Conservation (phyloP, 108 stramenopile species). For the Skeletonema costatum region DNA sequence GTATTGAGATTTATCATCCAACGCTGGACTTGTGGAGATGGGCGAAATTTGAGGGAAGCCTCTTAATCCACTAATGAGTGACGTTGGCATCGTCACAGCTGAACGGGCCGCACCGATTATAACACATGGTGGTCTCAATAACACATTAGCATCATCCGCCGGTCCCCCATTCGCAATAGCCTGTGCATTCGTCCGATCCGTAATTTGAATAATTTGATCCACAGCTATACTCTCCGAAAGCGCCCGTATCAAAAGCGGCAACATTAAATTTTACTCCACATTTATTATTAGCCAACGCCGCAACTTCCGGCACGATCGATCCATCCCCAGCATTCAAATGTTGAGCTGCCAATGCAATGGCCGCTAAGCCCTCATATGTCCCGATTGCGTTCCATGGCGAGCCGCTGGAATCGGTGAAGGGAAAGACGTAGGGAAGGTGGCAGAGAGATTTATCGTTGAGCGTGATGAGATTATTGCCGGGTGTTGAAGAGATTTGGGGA, state of each 20-base stretch:
- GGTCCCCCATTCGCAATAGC: no score
- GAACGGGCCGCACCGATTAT: slow-evolving; percentile 54
- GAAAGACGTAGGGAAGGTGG: slow-evolving; percentile 16
- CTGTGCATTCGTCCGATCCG: neutral
- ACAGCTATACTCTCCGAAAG: slow-evolving; percentile 4
- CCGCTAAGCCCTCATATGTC: slow-evolving; percentile 15
- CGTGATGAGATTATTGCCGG: neutral
- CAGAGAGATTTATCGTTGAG: neutral
- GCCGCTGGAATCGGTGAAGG: neutral
- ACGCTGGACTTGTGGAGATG: slow-evolving; percentile 23
- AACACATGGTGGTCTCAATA: slow-evolving; percentile 44
- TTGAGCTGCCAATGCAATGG: slow-evolving; percentile 16
- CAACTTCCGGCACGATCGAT: slow-evolving; percentile 23
- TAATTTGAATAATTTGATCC: slow-evolving; percentile 27
- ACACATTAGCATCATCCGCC: neutral
- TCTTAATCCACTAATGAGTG: slow-evolving; percentile 51
- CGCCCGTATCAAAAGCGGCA: slow-evolving; percentile 14
- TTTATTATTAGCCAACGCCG: neutral
- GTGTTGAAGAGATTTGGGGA: neutral
- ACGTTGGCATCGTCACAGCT: slow-evolving; percentile 48
- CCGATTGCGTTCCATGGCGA: neutral
- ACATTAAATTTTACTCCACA: slow-evolving; percentile 10
- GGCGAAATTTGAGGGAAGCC: slow-evolving; percentile 63
- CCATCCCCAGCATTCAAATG: slow-evolving; percentile 35
- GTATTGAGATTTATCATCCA: slow-evolving; percentile 26